These are phyloP conservation scores for Colletotrichum caudatum DNA, from an alignment of 2,329 filamentous ascomycete genomes.

Conservation along the genomic window DNA sequence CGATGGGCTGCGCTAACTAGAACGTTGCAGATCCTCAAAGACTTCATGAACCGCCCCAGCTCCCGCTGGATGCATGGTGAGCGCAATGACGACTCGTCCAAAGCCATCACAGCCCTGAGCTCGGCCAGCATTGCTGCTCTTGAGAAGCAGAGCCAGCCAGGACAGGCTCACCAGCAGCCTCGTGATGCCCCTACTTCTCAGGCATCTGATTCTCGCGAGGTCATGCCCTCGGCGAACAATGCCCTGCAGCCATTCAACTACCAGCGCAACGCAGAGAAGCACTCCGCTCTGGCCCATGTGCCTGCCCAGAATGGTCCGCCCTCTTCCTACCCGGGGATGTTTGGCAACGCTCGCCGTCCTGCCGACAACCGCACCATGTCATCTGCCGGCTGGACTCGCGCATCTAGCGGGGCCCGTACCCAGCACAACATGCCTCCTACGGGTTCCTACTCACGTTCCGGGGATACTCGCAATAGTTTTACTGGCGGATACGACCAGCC, in stretches of 20 bases:
- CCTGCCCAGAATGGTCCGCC: conserved; percentile 16
- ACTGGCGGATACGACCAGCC: conserved; percentile 17
- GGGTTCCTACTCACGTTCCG: conserved; percentile 27
- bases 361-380: conserved; percentile 32
- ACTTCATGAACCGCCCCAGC: conserved; percentile 27
- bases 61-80: conserved; percentile 34
- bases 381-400: conserved; percentile 33
- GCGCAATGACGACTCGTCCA: conserved; percentile 15
- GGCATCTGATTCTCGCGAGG: conserved; percentile 2
- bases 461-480: conserved; percentile 16
- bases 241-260: conserved; percentile 33
- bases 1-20: not conserved
- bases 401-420: conserved; percentile 5
- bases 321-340: conserved; percentile 30
- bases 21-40: conserved; percentile 25
- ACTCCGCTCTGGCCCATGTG: not conserved
- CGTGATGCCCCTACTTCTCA: conserved; percentile 2
- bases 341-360: conserved; percentile 20
- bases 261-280: conserved; percentile 18
- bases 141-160: conserved; percentile 28
- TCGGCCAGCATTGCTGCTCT: conserved; percentile 37
- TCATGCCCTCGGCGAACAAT: conserved; percentile 18
- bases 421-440: conserved; percentile 5
- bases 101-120: conserved; percentile 26
- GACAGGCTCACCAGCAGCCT: not conserved